Evolutionary conservation across 2,329 filamentous ascomycete species (phyloP), one percentile per base, ranked within the genome.

Genomic region (Lachnellula occidentalis): DNA sequence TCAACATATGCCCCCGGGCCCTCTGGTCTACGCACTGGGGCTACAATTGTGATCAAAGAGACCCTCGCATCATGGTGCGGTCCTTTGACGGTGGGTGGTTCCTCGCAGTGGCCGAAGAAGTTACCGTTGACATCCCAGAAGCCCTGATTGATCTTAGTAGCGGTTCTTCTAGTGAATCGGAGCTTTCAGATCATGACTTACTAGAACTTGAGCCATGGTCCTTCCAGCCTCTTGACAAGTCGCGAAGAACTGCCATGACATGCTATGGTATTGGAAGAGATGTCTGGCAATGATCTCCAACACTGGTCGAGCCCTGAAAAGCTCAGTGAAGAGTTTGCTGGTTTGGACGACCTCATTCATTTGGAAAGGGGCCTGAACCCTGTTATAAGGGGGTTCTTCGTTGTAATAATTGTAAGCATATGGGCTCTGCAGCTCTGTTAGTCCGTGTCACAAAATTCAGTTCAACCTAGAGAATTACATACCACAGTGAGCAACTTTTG

Each of bases 51-150:
- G 24, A 56, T 36, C 2, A 51, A 37, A 6, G 51, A 41, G 15
- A 61, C 58, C 5, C 36, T n/a, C 2, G 41, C 55, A 4, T 58
- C 56, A 50, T 50, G 49, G 8, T 50, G 11, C 46, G n/a, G 22
- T 24, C 31, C 39, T 37, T 43, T 47, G 2, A 9, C 15, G 41
- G 22, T 22, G 9, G 50, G 39, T 12, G 42, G 51, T n/a, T 41
- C 36, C 22, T 63, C 58, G 31, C 61, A 63, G 37, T 58, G 48
- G 8, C 58, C 48, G 27, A 60, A 61, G 5, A 22, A 56, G 1
- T 50, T 54, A 22, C 49, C 41, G 4, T 53, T 60, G 46, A 58
- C 47, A 21, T 63, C 59, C 61, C 61, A 63, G 5, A 57, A 46
- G 17, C 47, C 36, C 58, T 61, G 17, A 14, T 19, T 17, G 15